Conservation (phyloP, 179 eudicot species). For the Spergularia azorica region DNA sequence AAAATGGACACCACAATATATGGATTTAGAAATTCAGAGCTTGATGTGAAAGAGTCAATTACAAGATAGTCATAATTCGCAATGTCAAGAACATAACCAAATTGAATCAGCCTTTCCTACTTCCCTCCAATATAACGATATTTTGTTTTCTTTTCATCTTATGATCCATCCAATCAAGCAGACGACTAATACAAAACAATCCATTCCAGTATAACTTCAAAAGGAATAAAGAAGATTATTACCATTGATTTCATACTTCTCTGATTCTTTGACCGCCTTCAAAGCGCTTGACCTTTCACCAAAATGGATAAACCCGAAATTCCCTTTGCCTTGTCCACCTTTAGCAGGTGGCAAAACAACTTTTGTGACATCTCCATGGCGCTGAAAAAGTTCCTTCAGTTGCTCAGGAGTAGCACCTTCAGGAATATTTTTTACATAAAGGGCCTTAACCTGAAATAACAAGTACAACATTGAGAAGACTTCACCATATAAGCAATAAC, state of each 20-base stretch:
- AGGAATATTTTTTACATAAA: conserved; percentile 95
- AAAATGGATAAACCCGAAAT: conserved; percentile 89
- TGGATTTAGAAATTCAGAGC: too few species aligned
- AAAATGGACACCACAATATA: too few species aligned
- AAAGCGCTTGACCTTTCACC: conserved; percentile 96
- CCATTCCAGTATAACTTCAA: neutral
- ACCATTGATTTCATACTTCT: conserved; percentile 92
- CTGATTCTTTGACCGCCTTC: conserved; percentile 87
- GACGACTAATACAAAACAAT: neutral
- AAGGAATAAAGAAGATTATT: conserved; percentile 23
- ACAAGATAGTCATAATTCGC: too few species aligned
- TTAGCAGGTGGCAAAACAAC: conserved; percentile 95
- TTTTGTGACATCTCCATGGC: conserved; percentile 95
- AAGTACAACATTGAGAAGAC: conserved; percentile 2
- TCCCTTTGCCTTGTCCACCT: conserved; percentile 84
- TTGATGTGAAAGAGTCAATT: too few species aligned
- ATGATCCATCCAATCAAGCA: too few species aligned
- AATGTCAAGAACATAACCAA: neutral
- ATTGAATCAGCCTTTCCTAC: neutral
- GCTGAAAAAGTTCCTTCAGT: conserved; percentile 85
- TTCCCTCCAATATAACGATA: neutral
- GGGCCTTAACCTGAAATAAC: conserved; percentile 87
- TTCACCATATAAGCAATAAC: neutral
- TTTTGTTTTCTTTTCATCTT: neutral
- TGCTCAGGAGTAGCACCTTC: conserved; percentile 80